Base-by-base conservation (phyloP, 2,329 filamentous ascomycete species). In the Microcera coccophila region DNA sequence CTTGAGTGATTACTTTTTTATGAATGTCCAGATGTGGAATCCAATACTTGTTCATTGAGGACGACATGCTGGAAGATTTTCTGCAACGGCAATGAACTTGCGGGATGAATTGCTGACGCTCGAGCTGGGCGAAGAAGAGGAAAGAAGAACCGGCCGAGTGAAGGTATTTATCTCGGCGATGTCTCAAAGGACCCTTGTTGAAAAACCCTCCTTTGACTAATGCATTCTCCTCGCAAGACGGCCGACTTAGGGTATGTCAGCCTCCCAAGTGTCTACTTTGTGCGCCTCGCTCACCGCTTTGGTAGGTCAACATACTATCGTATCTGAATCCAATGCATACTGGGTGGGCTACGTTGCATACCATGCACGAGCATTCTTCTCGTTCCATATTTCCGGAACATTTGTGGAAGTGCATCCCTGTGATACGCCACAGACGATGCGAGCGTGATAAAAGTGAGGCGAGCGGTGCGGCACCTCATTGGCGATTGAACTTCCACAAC, bases 21-120 rank as follows among this genome's bases (percentile, higher is more conserved):
- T 79, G 75, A 57, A 81, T 81, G 44, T 79, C 76, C 47, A 73
- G 62, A 46, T 77, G 72, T 12, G 76, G 75, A 46, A 81, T 80
- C 77, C 77, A 82, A 62, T 80, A 82, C 56, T 69, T 72, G 62
- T 81, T 81, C 67, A 78, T 71, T 4, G 47, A 46, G 29, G 47
- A 46, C 32, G 60, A 57, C 59, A 62, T 58, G 39, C 11, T 39
- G 41, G 39, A 36, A 21, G 40, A 40, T 38, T n/a, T 29, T 9
- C 39, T 39, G 44, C 45, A 36, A 46, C 43, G 49, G 41, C 38
- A 39, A 41, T 36, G 48, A 41, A 48, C 37, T 36, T 46, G 41
- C 36, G 39, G 26, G 42, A 21, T 42, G 44, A 39, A 32, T 41
- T 34, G 41, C 43, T 24, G 43, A 34, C 48, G 39, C 45, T 47